These are phyloP conservation scores for Aspergillus sp. DNA, from an alignment of 2,329 filamentous ascomycete species.

Conservation along the genomic window DNA sequence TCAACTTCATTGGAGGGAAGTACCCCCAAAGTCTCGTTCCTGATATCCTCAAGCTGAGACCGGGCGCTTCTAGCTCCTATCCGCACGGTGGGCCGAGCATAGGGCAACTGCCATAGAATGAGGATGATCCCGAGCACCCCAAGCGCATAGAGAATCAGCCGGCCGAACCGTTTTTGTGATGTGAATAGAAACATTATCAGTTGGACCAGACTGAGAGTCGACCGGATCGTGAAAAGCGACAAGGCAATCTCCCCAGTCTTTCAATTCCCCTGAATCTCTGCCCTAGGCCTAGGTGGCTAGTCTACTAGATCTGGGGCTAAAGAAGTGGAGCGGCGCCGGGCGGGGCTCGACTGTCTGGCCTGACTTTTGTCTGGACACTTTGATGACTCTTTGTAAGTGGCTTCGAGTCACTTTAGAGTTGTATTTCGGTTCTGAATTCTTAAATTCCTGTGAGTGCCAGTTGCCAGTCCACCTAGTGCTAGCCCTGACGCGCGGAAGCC, in stretches of 20 bases:
- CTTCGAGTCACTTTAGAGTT: neutral
- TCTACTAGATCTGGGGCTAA: neutral
- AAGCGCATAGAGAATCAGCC: neutral
- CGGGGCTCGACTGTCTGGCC: neutral
- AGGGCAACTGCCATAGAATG: conserved; percentile 2
- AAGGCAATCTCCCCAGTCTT: neutral
- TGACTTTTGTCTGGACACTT: neutral
- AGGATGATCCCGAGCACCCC: conserved; percentile 4
- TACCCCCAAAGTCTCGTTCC: conserved; percentile 18
- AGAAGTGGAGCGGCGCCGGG: neutral
- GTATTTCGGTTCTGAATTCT: neutral
- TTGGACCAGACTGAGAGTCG: neutral
- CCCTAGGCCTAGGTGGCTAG: neutral
- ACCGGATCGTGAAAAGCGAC: neutral
- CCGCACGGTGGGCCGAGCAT: neutral
- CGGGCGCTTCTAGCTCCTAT: neutral
- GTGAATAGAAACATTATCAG: conserved; percentile 9
- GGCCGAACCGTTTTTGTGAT: neutral
- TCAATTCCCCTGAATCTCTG: neutral
- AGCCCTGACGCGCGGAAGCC: neutral
- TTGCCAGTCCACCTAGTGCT: neutral
- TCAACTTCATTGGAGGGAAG: neutral
- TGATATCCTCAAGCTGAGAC: neutral
- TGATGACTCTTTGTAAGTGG: neutral
- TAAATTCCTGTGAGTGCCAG: neutral